phyloP scores from a whole-genome alignment of 163 green algal species.

The Prototheca cutis region DNA sequence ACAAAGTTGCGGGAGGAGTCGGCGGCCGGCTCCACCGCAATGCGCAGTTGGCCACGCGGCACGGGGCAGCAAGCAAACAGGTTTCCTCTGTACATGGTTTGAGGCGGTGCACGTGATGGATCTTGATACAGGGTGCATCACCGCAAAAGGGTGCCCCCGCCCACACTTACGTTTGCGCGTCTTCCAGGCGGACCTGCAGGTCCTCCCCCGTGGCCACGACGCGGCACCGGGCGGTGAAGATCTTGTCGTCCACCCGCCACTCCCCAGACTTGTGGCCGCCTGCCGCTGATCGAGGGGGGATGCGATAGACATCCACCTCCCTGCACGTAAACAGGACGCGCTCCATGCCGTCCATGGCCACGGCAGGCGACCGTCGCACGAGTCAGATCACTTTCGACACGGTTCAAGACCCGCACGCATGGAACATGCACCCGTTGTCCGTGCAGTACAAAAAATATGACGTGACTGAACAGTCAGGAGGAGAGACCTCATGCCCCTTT shows the following conservation, averaged over 20 bases:
- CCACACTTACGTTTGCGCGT: slow-evolving; percentile 30
- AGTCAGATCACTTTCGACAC: too few species aligned
- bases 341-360: slow-evolving; percentile 4
- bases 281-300: slow-evolving; percentile 37
- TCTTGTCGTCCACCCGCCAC: slow-evolving; percentile 52
- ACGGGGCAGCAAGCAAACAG: slow-evolving; percentile 62
- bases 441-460: too few species aligned
- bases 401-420: too few species aligned
- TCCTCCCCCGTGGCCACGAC: slow-evolving; percentile 35
- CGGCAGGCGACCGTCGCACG: too few species aligned
- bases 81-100: slow-evolving; percentile 31
- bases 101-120: too few species aligned
- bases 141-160: too few species aligned
- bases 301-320: slow-evolving; percentile 36
- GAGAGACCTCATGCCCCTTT: too few species aligned
- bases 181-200: slow-evolving; percentile 46
- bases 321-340: slow-evolving; percentile 20
- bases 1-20: slow-evolving; percentile 66
- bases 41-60: slow-evolving; percentile 25
- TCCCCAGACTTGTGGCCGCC: slow-evolving; percentile 50
- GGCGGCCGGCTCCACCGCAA: slow-evolving; percentile 50
- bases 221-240: slow-evolving; percentile 49
- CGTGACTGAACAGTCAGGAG: too few species aligned
- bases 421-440: too few species aligned
- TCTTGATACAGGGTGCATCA: too few species aligned